A percentile compares a stretch with the other conserved stretches of the same genome.
Conservation (phyloP, 495 filamentous ascomycete genomes). For the Chaetomium tenue region DNA sequence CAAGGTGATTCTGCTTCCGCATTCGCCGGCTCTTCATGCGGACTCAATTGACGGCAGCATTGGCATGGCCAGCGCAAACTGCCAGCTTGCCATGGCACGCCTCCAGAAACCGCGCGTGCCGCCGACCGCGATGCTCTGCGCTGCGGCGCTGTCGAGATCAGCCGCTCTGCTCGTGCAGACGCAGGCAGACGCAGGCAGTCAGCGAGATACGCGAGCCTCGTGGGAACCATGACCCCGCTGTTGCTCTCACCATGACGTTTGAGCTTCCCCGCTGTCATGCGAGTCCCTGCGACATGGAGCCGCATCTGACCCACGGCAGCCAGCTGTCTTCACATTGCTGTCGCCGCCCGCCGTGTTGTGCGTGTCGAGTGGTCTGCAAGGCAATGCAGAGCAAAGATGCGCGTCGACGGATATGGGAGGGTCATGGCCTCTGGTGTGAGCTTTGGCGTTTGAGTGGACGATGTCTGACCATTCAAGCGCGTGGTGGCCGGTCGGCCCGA, state of each 20-base stretch:
- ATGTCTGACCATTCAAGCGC: neutral
- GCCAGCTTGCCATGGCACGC: neutral
- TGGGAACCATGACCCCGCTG: conserved; percentile 5
- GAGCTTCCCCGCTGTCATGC: neutral
- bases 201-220: conserved; percentile 12
- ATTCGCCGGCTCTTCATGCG: conserved; percentile 30
- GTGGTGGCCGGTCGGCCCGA: neutral
- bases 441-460: conserved; percentile 4
- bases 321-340: conserved; percentile 8
- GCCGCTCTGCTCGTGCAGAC: conserved; percentile 6
- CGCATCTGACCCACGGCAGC: conserved; percentile 4
- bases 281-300: neutral
- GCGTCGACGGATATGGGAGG: conserved; percentile 14
- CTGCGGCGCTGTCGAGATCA: neutral
- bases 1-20: conserved; percentile 4
- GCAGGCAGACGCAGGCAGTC: conserved; percentile 8
- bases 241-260: neutral
- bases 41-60: conserved; percentile 18
- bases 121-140: conserved; percentile 3
- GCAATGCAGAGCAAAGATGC: neutral
- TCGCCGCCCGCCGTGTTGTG: neutral
- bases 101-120: conserved; percentile 8
- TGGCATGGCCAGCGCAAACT: neutral
- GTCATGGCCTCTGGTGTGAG: neutral
- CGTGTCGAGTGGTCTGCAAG: conserved; percentile 1